Evolutionary conservation across 1,284 basidiomycete species (phyloP), one percentile per base, ranked within the genome.

Genomic region (Chiua sp.): DNA sequence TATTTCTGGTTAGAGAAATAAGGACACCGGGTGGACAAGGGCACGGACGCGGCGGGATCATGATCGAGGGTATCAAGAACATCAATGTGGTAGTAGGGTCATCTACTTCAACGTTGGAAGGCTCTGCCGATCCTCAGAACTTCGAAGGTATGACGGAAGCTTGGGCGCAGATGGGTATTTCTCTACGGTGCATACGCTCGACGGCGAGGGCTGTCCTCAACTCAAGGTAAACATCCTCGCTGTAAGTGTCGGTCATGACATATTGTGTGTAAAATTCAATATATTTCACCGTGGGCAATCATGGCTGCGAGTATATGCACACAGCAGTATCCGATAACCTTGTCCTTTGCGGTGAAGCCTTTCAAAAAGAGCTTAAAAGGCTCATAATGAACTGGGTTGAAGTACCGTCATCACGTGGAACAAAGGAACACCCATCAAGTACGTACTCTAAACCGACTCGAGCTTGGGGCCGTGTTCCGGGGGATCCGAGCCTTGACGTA

Each of bases 301-400:
- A 94, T 88, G 65, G 93, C 88, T 0, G 91, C 87, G n/a, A 93
- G 84, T 42, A 92, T 77, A 60, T 93, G 89, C 0, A 93, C 84
- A 61, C 88, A 90, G 22, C 96, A 86, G 68, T 90, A 94, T 15
- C 96, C 85, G 28, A 93, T 90, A 56, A 86, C 84, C 80, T 97
- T 98, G 80, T 96, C 92, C 76, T 97, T 98, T 4, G 96, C 92
- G 15, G 83, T 75, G 75, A 96, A 96, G 0, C 96, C 96, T 61
- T 87, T 85, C 55, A 96, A 79, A 28, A 98, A 82, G 78, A 93
- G 93, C 53, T 85, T 85, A 56, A 98, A 5, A 98, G 78, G 51
- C 87, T 84, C 15, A 84, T 76, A 2, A 91, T 80, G 68, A 98
- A 95, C 56, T 94, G 84, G 0, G 92, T 86, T 0, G 87, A 83